Evolutionary conservation across 139 green algal genomes (phyloP), one percentile per base, ranked within the genome.

Genomic region (Asterochloris sp.): DNA sequence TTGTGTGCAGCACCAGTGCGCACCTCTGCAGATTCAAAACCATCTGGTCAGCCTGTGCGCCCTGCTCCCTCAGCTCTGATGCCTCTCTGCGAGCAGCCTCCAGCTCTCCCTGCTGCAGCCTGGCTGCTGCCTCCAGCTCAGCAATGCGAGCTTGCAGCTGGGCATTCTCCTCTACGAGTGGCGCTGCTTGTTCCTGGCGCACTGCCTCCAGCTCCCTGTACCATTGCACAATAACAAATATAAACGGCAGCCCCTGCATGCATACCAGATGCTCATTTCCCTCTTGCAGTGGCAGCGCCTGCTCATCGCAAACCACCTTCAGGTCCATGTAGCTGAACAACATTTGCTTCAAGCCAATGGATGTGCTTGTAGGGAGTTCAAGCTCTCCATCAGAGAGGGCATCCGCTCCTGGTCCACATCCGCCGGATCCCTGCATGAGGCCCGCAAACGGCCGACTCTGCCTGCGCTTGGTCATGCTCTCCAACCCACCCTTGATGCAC

Each of bases 41-140:
- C 60, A 89, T 63, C 60, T 74, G 73, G 85, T 85, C 19, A 77
- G 64, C 62, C 87, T 64, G 86, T 89, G 64, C 24, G 66, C 27
- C 21, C 78, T 79, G 63, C 81, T 82, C 76, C 80, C 28, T 12
- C 74, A 80, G 60, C 76, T 80, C 76, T n/a, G 76, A 80, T 0
- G 76, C 47, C 9, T n/a, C 23, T 24, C 13, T 54, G 23, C 67
- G 78, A 19, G 75, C 19, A 67, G 81, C 78, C 47, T 86, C 66
- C 6, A 79, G 27, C n/a, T 83, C 80, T 10, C 64, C 80, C 62
- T 66, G 54, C 11, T 67, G 63, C 76, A 54, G 38, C 38, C 38
- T 54, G 38, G 38, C 82, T 73, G 47, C n/a, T 12, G 28, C 24
- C 66, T 85, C 63, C 19, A 69, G n/a, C 24, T 73, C 73, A n/a